Percentiles rank a stretch among this genome's conserved stretches.
phyloP scores from a whole-genome alignment of 1,139 yeast species.

The Nakaseomyces nivariensis region DNA sequence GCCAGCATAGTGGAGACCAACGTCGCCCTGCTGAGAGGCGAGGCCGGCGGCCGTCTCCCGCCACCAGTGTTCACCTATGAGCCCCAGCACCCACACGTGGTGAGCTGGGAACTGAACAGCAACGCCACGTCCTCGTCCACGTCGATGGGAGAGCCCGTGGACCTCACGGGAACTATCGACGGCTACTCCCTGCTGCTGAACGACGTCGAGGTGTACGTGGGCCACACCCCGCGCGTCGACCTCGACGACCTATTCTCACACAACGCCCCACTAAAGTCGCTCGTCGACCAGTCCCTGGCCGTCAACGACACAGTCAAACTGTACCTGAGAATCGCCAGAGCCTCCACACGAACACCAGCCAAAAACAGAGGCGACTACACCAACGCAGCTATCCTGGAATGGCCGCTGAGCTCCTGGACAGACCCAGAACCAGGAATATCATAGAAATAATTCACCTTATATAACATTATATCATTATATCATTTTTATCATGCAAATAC shows the following conservation, averaged over 20 bases:
- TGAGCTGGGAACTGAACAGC: conserved; percentile 19
- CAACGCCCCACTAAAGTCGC: conserved; percentile 28
- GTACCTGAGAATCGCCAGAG: conserved; percentile 47
- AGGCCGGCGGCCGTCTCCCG: conserved; percentile 50
- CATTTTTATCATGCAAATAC: no score
- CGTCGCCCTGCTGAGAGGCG: conserved; percentile 57
- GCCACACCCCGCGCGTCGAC: conserved; percentile 37
- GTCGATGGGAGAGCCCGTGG: background rate
- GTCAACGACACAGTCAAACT: conserved; percentile 32
- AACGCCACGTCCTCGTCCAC: background rate
- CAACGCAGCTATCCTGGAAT: conserved; percentile 43
- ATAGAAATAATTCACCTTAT: conserved; percentile 1
- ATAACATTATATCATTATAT: no score
- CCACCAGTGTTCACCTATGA: conserved; percentile 44
- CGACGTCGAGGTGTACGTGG: conserved; percentile 70
- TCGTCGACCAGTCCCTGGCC: conserved; percentile 22
- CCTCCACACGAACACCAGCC: conserved; percentile 33
- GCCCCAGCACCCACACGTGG: conserved; percentile 12
- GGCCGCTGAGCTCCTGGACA: conserved; percentile 48
- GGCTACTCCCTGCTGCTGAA: conserved; percentile 61
- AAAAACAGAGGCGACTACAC: conserved; percentile 46
- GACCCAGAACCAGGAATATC: conserved; percentile 38
- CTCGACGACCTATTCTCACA: conserved; percentile 33
- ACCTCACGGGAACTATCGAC: conserved; percentile 18
- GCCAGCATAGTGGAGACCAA: conserved; percentile 82